These are phyloP conservation scores for Chrysopogon serrulatus DNA, from an alignment of 176 grass and related monocot species.

Conservation along the genomic window DNA sequence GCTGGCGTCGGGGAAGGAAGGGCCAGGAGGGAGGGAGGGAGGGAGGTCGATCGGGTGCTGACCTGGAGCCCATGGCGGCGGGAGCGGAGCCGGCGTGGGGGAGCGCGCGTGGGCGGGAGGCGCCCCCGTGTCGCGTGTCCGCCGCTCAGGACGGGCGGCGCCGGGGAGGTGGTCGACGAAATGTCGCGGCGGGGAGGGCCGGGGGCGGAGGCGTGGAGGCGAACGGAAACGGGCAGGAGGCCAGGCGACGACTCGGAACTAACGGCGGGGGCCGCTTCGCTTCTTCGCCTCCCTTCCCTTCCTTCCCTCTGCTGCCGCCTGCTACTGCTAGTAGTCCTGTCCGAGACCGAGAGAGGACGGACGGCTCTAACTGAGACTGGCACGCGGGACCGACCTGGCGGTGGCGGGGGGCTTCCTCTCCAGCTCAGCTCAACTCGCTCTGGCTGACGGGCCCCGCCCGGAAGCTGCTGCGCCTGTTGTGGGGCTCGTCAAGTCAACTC, in stretches of 20 bases:
- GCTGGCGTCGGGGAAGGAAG: not conserved
- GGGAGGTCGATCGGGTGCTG: not conserved
- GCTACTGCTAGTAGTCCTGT: too few species aligned
- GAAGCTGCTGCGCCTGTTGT: too few species aligned
- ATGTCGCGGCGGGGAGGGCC: not conserved
- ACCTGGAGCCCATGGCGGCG: slow-evolving; percentile 11
- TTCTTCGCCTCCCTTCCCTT: not conserved
- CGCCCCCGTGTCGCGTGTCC: not conserved
- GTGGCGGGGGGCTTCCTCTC: not conserved
- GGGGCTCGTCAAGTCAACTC: too few species aligned
- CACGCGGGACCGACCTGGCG: not conserved
- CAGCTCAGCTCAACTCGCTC: not conserved
- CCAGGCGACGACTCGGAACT: not conserved
- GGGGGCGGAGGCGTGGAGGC: not conserved
- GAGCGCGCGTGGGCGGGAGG: not conserved
- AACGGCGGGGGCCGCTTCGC: not conserved
- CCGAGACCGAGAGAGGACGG: not conserved
- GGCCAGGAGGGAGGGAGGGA: not conserved
- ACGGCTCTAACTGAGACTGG: not conserved
- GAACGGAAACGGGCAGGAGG: not conserved
- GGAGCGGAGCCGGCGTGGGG: not conserved
- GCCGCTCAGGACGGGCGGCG: not conserved
- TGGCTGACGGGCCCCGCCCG: not conserved
- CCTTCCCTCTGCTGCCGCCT: too few species aligned
- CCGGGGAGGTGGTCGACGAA: not conserved